These are phyloP conservation scores for Chaetoscypha palmicola DNA, from an alignment of 2,329 filamentous ascomycete species.

Conservation along the genomic window DNA sequence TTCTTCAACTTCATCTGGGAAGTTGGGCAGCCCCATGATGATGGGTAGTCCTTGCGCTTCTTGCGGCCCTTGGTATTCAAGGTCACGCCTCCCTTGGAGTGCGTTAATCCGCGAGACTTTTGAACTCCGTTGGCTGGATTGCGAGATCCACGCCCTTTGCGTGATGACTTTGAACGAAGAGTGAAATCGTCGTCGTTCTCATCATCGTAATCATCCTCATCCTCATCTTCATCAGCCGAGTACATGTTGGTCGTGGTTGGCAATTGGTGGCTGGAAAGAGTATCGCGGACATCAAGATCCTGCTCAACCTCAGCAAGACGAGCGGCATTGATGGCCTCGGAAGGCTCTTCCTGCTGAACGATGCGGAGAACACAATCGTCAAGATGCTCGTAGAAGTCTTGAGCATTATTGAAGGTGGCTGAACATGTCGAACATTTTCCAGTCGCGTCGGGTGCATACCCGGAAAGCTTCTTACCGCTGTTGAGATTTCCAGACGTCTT, in stretches of 20 bases:
- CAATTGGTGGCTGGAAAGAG: constrained; percentile 53
- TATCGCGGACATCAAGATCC: constrained; percentile 54
- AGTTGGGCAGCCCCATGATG: constrained; percentile 85
- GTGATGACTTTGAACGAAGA: constrained; percentile 40
- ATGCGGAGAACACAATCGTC: constrained; percentile 68
- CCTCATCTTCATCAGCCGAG: constrained; percentile 33
- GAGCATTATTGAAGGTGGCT: constrained; percentile 73
- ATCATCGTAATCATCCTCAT: constrained; percentile 53
- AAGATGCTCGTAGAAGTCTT: constrained; percentile 96
- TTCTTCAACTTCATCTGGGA: constrained; percentile 99
- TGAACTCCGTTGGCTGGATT: constrained; percentile 45
- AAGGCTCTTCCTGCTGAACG: constrained; percentile 64
- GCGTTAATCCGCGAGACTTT: constrained; percentile 67
- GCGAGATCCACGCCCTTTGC: constrained; percentile 28
- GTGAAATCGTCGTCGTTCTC: constrained; percentile 52
- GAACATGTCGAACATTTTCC: constrained; percentile 92
- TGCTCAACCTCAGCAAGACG: constrained; percentile 60
- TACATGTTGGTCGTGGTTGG: constrained; percentile 36
- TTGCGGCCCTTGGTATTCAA: constrained; percentile 63
- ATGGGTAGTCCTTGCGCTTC: constrained; percentile 87
- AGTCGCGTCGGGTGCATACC: constrained; percentile 68
- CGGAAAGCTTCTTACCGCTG: constrained; percentile 50
- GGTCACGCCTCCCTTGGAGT: constrained; percentile 66
- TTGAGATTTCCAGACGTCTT: constrained; percentile 39
- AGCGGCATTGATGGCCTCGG: constrained; percentile 61